Base-by-base conservation (phyloP, 345 rosid species). In the Abelmoschus esculentus region DNA sequence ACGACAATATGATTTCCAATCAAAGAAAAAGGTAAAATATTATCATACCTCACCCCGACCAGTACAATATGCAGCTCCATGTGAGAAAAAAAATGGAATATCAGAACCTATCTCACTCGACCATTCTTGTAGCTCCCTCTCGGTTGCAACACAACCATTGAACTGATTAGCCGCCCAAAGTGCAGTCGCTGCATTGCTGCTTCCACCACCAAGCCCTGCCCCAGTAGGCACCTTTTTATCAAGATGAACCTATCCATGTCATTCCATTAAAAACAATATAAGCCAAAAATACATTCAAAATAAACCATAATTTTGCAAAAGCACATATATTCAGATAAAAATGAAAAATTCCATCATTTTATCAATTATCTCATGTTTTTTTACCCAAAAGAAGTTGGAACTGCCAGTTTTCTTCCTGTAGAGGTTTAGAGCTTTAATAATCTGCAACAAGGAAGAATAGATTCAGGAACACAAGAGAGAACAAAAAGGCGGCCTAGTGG, bases 161-260 rank as follows among this genome's bases (percentile, higher is more conserved):
- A 91, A 87, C 80, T 88, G 89, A 82, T 95, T 95, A 53, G 96
- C 99, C 6, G 97, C 99, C 99, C 99, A 95, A 36, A 95, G 92
- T 29, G 99, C 97, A 34, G 97, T 95, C 50, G 97, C 97, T 67
- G 97, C 99, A 84, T 95, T 91, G 79, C 97, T 88, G 77, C 96
- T 91, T 73, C 99, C 99, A 78, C 99, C 97, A 57, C 96, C 97
- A 50, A 95, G 96, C 32, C 97, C 99, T 34, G 96, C 97, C 32
- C 99, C 99, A 0, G 92, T 87, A 18, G 97, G 97, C 73, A 90
- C 93, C 73, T 80, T 87, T 79, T 95, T 91, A 70, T 91, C 96
- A 67, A 95, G 83, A 79, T 95, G 99, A 77, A 91, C 81, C 97
- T 91, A 82, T 74, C 70, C 73, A 79, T 32, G 76, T 31, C 46